These are phyloP conservation scores for Lentinula edodes DNA, from an alignment of 768 basidiomycete genomes.

Conservation along the genomic window DNA sequence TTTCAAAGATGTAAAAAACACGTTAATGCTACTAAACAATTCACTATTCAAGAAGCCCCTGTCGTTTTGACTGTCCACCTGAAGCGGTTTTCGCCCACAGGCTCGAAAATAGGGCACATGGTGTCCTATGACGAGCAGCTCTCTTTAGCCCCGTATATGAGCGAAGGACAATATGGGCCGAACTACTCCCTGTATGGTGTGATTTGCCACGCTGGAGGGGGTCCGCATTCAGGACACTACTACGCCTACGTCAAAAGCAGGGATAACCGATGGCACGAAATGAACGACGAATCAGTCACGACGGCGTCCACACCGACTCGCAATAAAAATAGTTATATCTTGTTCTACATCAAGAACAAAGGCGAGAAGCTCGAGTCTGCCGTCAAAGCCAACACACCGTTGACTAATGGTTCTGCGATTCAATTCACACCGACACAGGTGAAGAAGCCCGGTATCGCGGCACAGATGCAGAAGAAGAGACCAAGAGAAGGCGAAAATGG, in stretches of 20 bases:
- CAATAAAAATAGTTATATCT: constrained; percentile 83
- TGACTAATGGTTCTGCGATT: constrained; percentile 14
- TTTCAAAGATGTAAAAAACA: constrained; percentile 78
- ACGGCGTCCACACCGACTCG: constrained; percentile 30
- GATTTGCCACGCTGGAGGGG: constrained; percentile 88
- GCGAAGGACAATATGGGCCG: constrained; percentile 69
- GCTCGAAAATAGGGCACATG: constrained; percentile 75
- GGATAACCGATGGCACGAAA: constrained; percentile 77
- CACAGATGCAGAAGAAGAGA: constrained; percentile 42
- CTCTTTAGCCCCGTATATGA: constrained; percentile 75
- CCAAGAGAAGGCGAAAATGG: constrained; percentile 36
- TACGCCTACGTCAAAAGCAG: constrained; percentile 75
- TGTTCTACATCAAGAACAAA: constrained; percentile 85
- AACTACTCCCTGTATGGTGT: constrained; percentile 86
- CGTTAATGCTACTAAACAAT: constrained; percentile 86
- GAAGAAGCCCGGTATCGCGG: constrained; percentile 32
- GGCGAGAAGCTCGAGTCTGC: constrained; percentile 70
- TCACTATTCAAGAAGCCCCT: constrained; percentile 86
- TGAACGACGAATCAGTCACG: constrained; percentile 85
- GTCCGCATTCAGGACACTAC: constrained; percentile 96
- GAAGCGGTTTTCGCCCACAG: constrained; percentile 90
- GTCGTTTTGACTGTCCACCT: constrained; percentile 86
- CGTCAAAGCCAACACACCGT: constrained; percentile 28
- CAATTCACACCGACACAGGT: constrained; percentile 21
- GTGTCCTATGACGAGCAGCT: constrained; percentile 78